Evolutionary conservation across 495 filamentous ascomycete species (phyloP).

Genomic region (Hypoxylon trugodes): DNA sequence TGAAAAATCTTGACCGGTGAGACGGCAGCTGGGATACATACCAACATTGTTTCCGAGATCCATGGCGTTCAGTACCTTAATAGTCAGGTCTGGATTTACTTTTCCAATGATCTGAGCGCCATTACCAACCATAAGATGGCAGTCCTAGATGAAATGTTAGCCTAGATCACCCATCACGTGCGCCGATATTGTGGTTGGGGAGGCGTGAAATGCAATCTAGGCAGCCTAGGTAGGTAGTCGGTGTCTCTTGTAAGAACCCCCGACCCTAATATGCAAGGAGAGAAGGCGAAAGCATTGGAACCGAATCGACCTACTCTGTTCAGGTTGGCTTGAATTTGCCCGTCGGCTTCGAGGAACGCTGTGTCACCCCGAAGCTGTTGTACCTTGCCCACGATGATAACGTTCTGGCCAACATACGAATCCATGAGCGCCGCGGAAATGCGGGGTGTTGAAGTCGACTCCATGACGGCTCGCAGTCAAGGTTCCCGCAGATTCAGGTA

Average conservation of each 20-base stretch:
- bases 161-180: constrained; percentile 4
- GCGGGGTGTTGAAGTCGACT: constrained; percentile 70
- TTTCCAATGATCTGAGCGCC: constrained; percentile 91
- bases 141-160: constrained; percentile 63
- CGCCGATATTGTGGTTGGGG: too few species aligned
- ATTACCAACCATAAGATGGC: constrained; percentile 79
- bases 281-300: neutral
- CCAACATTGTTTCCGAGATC: constrained; percentile 81
- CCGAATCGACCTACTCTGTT: constrained; percentile 65
- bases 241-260: neutral
- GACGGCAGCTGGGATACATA: constrained; percentile 48
- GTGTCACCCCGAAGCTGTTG: constrained; percentile 79
- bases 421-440: constrained; percentile 73
- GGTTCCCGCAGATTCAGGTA: neutral
- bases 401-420: constrained; percentile 72
- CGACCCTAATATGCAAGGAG: neutral
- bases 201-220: too few species aligned
- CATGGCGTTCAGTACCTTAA: constrained; percentile 76
- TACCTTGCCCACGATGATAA: constrained; percentile 89
- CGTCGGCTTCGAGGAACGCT: constrained; percentile 78
- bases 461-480: constrained; percentile 41
- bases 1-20: too few species aligned
- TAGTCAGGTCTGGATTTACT: constrained; percentile 78
- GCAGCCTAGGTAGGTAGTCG: too few species aligned
- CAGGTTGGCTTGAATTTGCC: constrained; percentile 74